Evolutionary conservation across 176 grass and related monocot species (phyloP), one percentile per base, ranked within the genome.

Genomic region (Alloteropsis semialata): DNA sequence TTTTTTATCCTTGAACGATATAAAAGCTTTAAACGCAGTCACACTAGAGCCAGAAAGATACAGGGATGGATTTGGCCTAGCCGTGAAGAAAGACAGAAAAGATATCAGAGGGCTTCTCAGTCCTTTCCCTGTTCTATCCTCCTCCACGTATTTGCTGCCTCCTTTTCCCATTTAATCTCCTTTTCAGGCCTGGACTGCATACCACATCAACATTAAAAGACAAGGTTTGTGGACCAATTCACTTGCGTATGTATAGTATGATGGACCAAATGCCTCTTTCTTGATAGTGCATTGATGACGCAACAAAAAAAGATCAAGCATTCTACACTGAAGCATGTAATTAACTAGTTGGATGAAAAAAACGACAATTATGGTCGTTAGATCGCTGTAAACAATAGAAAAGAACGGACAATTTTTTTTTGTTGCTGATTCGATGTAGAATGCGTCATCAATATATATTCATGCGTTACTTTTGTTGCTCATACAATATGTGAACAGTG

Each of bases 261-360:
- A 84, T 75, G 81, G 32, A 65, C 44, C 58, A 64, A 65, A 64
- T 69, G 46, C 63, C 33, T 43, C 6, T 51, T 74, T 84, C 34
- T 27, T 29, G 10, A 24, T 43, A 25, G 21, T 73, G 57, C 17
- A n/a, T 16, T 13, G 57, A 74, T 50, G 56, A 44, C 24, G 39
- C 39, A 71, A 81, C 5, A 21, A 62, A 21, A 14, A 21, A 29
- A 19, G 5, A 54, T 4, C 34, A 55, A 37, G 54, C 14, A 58
- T 55, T 55, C 34, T 51, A 14, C 21, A 36, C 7, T 37, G 27
- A 78, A 56, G 6, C 6, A 41, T 38, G 11, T 25, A 75, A 39
- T 9, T 14, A n/a, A n/a, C n/a, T 74, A 51, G 21, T 25, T 14
- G 21, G 21, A 75, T 57, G n/a, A n/a, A 5, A 25, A n/a, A 44